Evolutionary conservation across 1,284 basidiomycete genomes (phyloP).

Genomic region (Ustilago trichophora): DNA sequence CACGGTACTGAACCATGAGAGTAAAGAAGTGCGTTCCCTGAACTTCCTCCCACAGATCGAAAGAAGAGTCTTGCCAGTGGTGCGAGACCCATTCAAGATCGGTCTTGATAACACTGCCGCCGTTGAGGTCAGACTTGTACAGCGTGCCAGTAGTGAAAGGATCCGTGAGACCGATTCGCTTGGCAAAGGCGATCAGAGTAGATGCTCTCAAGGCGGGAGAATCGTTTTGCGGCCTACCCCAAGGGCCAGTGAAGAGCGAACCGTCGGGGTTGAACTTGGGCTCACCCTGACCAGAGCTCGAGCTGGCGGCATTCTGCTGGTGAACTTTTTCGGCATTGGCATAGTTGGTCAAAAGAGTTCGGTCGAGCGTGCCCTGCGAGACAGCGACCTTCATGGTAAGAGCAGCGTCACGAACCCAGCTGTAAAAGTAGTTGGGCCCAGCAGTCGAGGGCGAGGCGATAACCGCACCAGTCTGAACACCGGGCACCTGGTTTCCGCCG

Average conservation of each 20-base stretch:
- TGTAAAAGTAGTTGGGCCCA: constrained; percentile 52
- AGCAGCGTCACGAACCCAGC: constrained; percentile 50
- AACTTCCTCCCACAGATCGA: constrained; percentile 56
- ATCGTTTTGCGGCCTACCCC: constrained; percentile 80
- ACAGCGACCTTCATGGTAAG: constrained; percentile 50
- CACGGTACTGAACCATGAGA: constrained; percentile 50
- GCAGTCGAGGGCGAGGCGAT: constrained; percentile 52
- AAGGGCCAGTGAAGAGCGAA: constrained; percentile 68
- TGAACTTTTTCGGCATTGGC: constrained; percentile 42
- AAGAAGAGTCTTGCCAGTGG: constrained; percentile 45
- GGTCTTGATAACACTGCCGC: constrained; percentile 45
- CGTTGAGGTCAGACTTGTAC: constrained; percentile 42
- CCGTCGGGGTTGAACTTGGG: constrained; percentile 73
- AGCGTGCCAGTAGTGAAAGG: constrained; percentile 33
- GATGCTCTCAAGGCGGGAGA: constrained; percentile 72
- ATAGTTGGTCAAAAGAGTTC: constrained; percentile 40
- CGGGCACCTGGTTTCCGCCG: constrained; percentile 40
- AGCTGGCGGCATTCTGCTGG: constrained; percentile 39
- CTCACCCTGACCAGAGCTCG: constrained; percentile 69
- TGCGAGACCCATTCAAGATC: constrained; percentile 57
- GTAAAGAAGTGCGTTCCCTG: constrained; percentile 53
- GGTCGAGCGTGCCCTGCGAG: constrained; percentile 28
- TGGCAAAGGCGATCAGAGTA: constrained; percentile 46
- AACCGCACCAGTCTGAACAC: constrained; percentile 36
- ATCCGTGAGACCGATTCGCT: constrained; percentile 42